phyloP scores from a whole-genome alignment of 2,329 filamentous ascomycete species.

The Botrytis elliptica region DNA sequence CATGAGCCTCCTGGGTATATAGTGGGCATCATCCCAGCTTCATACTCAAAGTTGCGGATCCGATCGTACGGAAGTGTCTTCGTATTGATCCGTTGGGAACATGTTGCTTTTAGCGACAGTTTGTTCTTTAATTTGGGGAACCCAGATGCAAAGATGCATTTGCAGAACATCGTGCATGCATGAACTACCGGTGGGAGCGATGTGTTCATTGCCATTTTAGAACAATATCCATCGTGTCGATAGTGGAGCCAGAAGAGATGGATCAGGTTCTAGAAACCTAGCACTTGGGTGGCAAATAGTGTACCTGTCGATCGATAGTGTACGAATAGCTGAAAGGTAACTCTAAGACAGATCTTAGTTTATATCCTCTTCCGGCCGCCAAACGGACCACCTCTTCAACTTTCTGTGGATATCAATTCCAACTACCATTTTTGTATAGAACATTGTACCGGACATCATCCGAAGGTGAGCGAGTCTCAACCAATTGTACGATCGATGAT shows the following conservation, averaged over 20 bases:
- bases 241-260: constrained; percentile 2
- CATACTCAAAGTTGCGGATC: background rate
- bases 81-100: background rate
- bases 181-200: constrained; percentile 3
- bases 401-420: background rate
- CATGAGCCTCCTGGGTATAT: background rate
- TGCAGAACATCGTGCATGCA: constrained; percentile 10
- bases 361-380: background rate
- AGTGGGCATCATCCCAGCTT: background rate
- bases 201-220: background rate
- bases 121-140: background rate
- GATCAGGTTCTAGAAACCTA: background rate
- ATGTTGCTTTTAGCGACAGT: background rate
- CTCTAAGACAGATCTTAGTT: background rate
- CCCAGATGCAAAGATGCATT: background rate
- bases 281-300: background rate
- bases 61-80: background rate
- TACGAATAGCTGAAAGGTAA: background rate
- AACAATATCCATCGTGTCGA: background rate
- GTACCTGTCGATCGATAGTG: background rate
- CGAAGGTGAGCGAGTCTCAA: background rate
- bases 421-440: background rate
- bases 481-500: background rate
- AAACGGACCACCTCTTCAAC: background rate
- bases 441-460: background rate